These are phyloP conservation scores for Alopecurus myosuroides DNA, from an alignment of 176 grass and related monocot genomes.

Conservation along the genomic window DNA sequence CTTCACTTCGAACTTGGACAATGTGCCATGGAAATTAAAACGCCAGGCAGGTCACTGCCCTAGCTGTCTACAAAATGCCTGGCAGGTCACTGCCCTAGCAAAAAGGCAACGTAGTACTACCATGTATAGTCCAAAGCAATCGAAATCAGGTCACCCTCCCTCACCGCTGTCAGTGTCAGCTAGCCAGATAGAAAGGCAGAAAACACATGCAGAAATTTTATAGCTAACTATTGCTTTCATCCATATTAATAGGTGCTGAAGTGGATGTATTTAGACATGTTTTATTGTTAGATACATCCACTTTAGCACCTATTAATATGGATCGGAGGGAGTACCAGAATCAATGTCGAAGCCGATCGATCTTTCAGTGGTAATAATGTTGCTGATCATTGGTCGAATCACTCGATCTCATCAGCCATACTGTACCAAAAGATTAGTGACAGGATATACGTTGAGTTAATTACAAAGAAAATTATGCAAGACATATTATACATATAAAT, in stretches of 20 bases:
- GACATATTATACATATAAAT: not conserved
- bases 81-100: not conserved
- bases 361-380: not conserved
- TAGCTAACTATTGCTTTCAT: too few species aligned
- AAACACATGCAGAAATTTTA: not conserved
- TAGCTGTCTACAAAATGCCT: not conserved
- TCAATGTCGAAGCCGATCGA: not conserved
- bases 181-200: not conserved
- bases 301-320: too few species aligned
- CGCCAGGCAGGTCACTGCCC: not conserved
- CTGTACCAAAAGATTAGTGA: not conserved
- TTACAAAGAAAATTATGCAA: not conserved
- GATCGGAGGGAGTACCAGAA: too few species aligned
- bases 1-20: not conserved
- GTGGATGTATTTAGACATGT: too few species aligned
- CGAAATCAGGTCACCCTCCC: constrained; percentile 1
- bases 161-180: not conserved
- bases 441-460: too few species aligned
- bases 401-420: not conserved
- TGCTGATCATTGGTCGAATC: too few species aligned
- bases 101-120: not conserved
- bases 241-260: too few species aligned
- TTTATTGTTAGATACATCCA: too few species aligned
- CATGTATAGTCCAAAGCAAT: not conserved
- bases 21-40: not conserved